Percentiles rank a stretch among this genome's conserved stretches.
phyloP scores from a whole-genome alignment of 257 asterid genomes.

The Nicotiana tabacum region DNA sequence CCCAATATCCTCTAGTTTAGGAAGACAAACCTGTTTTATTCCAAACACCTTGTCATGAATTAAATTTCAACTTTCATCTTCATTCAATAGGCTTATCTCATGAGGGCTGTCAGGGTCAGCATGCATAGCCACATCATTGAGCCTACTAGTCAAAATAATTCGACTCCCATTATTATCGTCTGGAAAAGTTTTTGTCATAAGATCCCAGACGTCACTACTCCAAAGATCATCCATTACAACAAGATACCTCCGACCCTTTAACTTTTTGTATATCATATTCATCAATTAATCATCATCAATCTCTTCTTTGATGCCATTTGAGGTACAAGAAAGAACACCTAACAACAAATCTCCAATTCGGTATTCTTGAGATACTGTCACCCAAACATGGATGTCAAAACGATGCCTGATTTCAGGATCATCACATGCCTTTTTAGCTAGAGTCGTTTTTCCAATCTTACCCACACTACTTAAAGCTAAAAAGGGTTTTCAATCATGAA shows the following conservation, averaged over 20 bases:
- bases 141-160: slow-evolving; percentile 7
- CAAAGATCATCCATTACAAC: slow-evolving; percentile 8
- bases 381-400: slow-evolving; percentile 4
- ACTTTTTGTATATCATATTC: neutral
- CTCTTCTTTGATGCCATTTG: neutral
- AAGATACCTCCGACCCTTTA: neutral
- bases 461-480: too few species aligned
- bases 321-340: neutral
- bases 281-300: neutral
- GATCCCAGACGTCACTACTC: neutral
- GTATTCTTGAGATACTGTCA: slow-evolving; percentile 8
- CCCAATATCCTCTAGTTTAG: neutral
- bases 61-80: neutral
- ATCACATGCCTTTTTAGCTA: neutral
- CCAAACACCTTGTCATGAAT: neutral
- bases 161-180: neutral
- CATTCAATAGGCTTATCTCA: neutral
- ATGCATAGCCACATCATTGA: neutral
- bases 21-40: neutral
- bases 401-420: neutral
- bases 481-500: too few species aligned
- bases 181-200: neutral
- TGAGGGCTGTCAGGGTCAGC: neutral
- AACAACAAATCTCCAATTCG: neutral
- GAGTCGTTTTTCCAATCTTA: slow-evolving; percentile 2